These are phyloP conservation scores for Epichloe elymi DNA, from an alignment of 2,329 filamentous ascomycete species.

Conservation along the genomic window DNA sequence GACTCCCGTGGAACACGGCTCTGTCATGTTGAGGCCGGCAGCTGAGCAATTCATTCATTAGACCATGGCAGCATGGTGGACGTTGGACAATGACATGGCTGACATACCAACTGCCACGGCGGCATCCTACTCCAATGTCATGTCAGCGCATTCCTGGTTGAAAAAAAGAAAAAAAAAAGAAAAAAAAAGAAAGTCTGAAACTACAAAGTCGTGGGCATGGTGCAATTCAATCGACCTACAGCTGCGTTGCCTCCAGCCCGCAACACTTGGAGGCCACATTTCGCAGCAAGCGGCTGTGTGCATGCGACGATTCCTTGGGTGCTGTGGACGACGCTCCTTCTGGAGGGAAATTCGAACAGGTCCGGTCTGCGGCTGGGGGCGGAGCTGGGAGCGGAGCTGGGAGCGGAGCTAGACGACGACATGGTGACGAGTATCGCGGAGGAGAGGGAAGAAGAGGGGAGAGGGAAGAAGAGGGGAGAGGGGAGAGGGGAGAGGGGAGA, in stretches of 20 bases:
- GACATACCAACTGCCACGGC: slow-evolving; percentile 70
- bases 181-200: too few relatives aligned
- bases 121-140: slow-evolving; percentile 54
- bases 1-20: slow-evolving; percentile 86
- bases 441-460: too few relatives aligned
- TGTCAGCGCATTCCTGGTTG: slow-evolving; percentile 2
- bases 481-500: too few relatives aligned
- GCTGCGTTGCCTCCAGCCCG: slow-evolving; percentile 84
- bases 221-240: slow-evolving; percentile 36
- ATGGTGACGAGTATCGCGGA: slow-evolving; percentile 16
- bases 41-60: slow-evolving; percentile 35
- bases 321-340: slow-evolving; percentile 85
- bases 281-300: slow-evolving; percentile 78
- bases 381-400: slow-evolving; percentile 32
- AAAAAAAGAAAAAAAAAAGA: too few relatives aligned
- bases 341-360: slow-evolving; percentile 58
- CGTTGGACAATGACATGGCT: neutral
- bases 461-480: too few relatives aligned
- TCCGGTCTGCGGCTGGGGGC: slow-evolving; percentile 34
- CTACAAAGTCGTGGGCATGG: too few relatives aligned
- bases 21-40: slow-evolving; percentile 83
- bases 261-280: slow-evolving; percentile 77
- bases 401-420: slow-evolving; percentile 33
- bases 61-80: neutral
- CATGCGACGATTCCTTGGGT: slow-evolving; percentile 84